Conservation (phyloP, 2,329 filamentous ascomycete species). For the Exophiala sideris region DNA sequence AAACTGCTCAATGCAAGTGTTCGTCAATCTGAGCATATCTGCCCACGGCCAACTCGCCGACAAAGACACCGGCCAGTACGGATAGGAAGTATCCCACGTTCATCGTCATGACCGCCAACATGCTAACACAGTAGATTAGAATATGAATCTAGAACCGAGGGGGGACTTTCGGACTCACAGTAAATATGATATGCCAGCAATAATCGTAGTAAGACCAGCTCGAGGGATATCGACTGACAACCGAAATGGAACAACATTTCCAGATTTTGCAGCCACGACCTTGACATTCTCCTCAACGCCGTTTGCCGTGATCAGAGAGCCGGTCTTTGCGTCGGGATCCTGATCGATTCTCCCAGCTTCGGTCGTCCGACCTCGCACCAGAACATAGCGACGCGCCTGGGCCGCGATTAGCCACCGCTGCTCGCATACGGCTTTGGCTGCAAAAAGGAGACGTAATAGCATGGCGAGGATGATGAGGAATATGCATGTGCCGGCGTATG, state of each 20-base stretch:
- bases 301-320: constrained; percentile 65
- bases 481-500: constrained; percentile 81
- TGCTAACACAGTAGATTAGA: constrained; percentile 52
- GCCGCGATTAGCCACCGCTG: constrained; percentile 68
- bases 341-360: constrained; percentile 58
- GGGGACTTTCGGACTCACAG: constrained; percentile 63
- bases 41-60: constrained; percentile 80
- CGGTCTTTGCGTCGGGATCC: constrained; percentile 62
- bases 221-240: constrained; percentile 75
- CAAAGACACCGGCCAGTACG: constrained; percentile 72
- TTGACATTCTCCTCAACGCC: constrained; percentile 78
- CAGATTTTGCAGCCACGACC: constrained; percentile 59
- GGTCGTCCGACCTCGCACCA: constrained; percentile 62
- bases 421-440: constrained; percentile 60
- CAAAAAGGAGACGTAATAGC: constrained; percentile 67
- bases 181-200: constrained; percentile 76
- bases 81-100: constrained; percentile 83
- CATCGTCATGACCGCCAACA: constrained; percentile 89
- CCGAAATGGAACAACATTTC: constrained; percentile 66
- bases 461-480: constrained; percentile 77
- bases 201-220: constrained; percentile 66
- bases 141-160: background rate
- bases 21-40: constrained; percentile 58
- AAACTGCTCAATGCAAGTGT: constrained; percentile 38
- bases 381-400: constrained; percentile 71